These are phyloP conservation scores for Crucihimalaya himalaica DNA, from an alignment of 345 rosid species.

Conservation along the genomic window DNA sequence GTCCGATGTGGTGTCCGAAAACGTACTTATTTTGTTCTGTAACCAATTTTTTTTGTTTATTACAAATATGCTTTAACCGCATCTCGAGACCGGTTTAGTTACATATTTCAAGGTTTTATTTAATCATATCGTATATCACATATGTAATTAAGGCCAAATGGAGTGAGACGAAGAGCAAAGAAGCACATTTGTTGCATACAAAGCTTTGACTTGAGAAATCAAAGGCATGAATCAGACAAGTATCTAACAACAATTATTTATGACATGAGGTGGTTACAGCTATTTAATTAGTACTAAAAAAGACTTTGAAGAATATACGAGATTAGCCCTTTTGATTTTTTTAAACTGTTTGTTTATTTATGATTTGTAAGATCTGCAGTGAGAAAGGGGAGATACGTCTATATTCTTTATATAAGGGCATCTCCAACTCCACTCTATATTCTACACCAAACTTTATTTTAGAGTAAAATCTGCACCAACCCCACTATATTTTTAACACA, in stretches of 20 bases:
- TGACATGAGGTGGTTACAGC: constrained; percentile 15
- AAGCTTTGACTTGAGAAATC: constrained; percentile 14
- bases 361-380: neutral
- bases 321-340: neutral
- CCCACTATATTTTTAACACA: too few relatives aligned
- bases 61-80: constrained; percentile 30
- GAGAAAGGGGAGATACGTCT: neutral
- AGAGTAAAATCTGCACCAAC: too few relatives aligned
- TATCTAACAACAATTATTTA: constrained; percentile 24
- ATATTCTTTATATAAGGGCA: too few relatives aligned
- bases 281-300: constrained; percentile 5
- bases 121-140: neutral
- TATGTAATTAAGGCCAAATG: constrained; percentile 10
- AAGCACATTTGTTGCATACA: constrained; percentile 10
- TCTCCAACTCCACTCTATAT: too few relatives aligned
- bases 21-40: neutral
- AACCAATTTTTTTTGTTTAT: neutral
- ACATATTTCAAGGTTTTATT: neutral
- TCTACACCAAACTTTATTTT: too few relatives aligned
- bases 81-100: constrained; percentile 16
- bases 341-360: neutral
- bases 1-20: constrained; percentile 36
- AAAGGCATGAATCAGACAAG: constrained; percentile 30
- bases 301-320: neutral
- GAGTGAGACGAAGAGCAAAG: neutral